Evolutionary conservation across 78 protist genomes (phyloP).

Genomic region (Anaeramoeba flamelloides): DNA sequence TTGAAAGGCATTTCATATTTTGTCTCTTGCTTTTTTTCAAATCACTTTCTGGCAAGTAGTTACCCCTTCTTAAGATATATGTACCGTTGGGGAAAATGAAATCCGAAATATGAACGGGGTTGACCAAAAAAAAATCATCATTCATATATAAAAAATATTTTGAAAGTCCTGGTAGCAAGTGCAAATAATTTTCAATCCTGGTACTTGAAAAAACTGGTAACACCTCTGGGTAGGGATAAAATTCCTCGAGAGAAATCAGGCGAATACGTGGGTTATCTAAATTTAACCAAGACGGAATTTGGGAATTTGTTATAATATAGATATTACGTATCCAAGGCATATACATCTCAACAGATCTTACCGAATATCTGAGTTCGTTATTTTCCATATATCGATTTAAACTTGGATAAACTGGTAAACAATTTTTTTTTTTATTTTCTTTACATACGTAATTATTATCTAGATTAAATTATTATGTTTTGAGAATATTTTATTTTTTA

Average conservation of each 20-base stretch:
- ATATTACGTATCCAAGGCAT: constrained; percentile 80
- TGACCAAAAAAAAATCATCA: constrained; percentile 1
- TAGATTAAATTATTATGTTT: no score
- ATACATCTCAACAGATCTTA: constrained; percentile 59
- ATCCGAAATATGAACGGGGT: no score
- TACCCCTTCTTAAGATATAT: no score
- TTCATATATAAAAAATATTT: background rate
- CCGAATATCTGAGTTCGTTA: constrained; percentile 70
- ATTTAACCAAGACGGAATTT: constrained; percentile 84
- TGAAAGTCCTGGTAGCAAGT: background rate
- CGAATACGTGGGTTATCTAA: constrained; percentile 36
- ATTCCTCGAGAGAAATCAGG: constrained; percentile 43
- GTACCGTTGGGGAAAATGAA: no score
- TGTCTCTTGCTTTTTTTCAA: no score
- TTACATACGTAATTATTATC: no score
- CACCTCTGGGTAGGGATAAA: constrained; percentile 44
- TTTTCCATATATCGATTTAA: constrained; percentile 40
- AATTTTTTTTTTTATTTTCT: no score
- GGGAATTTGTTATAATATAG: constrained; percentile 78
- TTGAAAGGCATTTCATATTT: no score
- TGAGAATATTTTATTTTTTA: no score
- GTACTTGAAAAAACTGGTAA: constrained; percentile 66
- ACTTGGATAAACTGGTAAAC: no score
- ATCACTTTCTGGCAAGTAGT: no score
- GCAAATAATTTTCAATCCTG: background rate